Base-by-base conservation (phyloP, 2,329 filamentous ascomycete genomes). In the Dothidotthia symphoricarpi region DNA sequence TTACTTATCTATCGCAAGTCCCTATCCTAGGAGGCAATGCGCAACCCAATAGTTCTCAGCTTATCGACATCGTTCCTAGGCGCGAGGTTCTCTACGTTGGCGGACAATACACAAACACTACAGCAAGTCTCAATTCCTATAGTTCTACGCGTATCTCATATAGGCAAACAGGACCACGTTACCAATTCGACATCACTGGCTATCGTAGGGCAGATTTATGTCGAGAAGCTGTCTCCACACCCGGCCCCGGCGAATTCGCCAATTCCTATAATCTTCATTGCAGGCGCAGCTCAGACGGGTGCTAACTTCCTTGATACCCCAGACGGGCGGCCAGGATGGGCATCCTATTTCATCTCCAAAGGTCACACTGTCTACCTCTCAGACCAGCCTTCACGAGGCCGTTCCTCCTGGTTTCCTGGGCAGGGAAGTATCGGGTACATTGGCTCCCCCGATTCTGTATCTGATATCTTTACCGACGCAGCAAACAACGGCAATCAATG, bases 281-380 rank as follows among this genome's bases (percentile, higher is more conserved):
- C 41, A 11, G 50, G 43, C 6, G 39, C 38, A 24, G 56, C 24
- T 15, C 50, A 55, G 19, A 51, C 48, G 1, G 48, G 54, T 8
- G 47, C 48, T 8, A 57, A 57, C 24, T 61, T 47, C 26, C 43
- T 61, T 15, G 68, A 67, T 29, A 76, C 73, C 12, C 71, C 74
- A 8, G 71, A 77, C 39, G 70, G 69, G 32, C 55, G 66, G n/a
- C 64, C 63, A 5, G 72, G 73, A n/a, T 77, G 73, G 74, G 68
- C 73, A 0, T 71, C 69, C 3, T 64, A 66, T 39, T 76, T 76
- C 47, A 45, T 76, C 13, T 42, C 48, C 7, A 63, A 66, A 22
- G 72, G 73, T 24, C 72, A 74, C 55, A 67, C 69, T 32, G 62
- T 74, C 34, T 76, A 74, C 51, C 53, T 76, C 27, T 61, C 71